Evolutionary conservation across 768 basidiomycete species (phyloP).

Genomic region (Xerocomus spinulosus): DNA sequence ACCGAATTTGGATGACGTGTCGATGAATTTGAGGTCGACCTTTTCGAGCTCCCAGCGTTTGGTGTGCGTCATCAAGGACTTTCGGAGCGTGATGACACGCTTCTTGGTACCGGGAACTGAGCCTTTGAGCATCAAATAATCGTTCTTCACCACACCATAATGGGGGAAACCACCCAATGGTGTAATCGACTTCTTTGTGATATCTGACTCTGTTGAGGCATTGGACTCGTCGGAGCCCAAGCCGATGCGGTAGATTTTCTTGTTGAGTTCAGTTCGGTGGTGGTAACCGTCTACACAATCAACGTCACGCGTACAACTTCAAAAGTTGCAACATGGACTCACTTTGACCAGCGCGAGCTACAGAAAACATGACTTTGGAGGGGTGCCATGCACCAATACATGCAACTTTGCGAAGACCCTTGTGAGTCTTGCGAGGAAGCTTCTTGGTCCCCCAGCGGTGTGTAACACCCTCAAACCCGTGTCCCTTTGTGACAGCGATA

Average conservation of each 20-base stretch:
- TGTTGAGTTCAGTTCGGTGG: slow-evolving; percentile 97
- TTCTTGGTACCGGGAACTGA: slow-evolving; percentile 95
- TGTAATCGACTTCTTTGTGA: slow-evolving; percentile 90
- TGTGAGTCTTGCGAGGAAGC: slow-evolving; percentile 97
- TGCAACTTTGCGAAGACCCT: slow-evolving; percentile 99
- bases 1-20: slow-evolving; percentile 96
- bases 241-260: slow-evolving; percentile 97
- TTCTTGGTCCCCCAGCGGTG: slow-evolving; percentile 99
- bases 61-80: slow-evolving; percentile 95
- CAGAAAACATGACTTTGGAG: slow-evolving; percentile 99
- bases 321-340: slow-evolving; percentile 33
- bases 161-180: slow-evolving; percentile 99
- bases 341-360: slow-evolving; percentile 99
- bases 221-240: slow-evolving; percentile 71
- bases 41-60: slow-evolving; percentile 96
- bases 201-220: slow-evolving; percentile 92
- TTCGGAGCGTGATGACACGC: slow-evolving; percentile 95
- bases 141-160: slow-evolving; percentile 98
- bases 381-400: slow-evolving; percentile 99
- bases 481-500: slow-evolving; percentile 98
- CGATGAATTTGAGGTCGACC: slow-evolving; percentile 97
- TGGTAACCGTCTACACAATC: slow-evolving; percentile 75
- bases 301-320: background rate
- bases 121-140: slow-evolving; percentile 96
- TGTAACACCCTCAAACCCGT: slow-evolving; percentile 99